Conservation (phyloP, 371 early-diverging fungal species). For the Zychaea mexicana region DNA sequence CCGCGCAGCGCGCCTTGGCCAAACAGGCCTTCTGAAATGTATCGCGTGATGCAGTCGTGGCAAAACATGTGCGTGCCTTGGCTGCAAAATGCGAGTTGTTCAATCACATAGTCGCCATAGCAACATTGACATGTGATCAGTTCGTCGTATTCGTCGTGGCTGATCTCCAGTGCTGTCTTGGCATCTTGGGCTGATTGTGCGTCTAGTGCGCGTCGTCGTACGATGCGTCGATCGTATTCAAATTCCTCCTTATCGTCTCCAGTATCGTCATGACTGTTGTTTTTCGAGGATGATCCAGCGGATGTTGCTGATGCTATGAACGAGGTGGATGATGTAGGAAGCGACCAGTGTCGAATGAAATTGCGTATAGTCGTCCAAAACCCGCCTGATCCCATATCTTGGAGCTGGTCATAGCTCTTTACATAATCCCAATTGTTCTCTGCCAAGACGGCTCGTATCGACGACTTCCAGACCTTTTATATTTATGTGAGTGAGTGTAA, state of each 20-base stretch:
- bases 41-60: conserved; percentile 43
- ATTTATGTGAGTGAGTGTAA: background rate
- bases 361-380: conserved; percentile 41
- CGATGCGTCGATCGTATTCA: conserved; percentile 26
- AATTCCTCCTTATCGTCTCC: conserved; percentile 26
- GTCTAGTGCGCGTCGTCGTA: conserved; percentile 20
- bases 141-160: conserved; percentile 41
- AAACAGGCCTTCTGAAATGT: conserved; percentile 55
- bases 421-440: conserved; percentile 60
- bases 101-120: conserved; percentile 54
- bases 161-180: conserved; percentile 37
- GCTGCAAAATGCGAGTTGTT: conserved; percentile 51
- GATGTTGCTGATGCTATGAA: background rate
- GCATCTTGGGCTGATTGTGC: conserved; percentile 28
- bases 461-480: conserved; percentile 49
- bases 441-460: conserved; percentile 57
- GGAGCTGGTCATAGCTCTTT: conserved; percentile 38
- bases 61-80: conserved; percentile 60
- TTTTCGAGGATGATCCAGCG: too few relatives aligned
- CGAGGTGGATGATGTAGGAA: background rate
- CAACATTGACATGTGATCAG: conserved; percentile 61
- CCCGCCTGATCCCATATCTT: conserved; percentile 44
- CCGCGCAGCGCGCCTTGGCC: conserved; percentile 61
- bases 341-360: conserved; percentile 36
- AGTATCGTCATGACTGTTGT: background rate